These are phyloP conservation scores for Paxillus rubicundulus DNA, from an alignment of 768 basidiomycete species.

Conservation along the genomic window DNA sequence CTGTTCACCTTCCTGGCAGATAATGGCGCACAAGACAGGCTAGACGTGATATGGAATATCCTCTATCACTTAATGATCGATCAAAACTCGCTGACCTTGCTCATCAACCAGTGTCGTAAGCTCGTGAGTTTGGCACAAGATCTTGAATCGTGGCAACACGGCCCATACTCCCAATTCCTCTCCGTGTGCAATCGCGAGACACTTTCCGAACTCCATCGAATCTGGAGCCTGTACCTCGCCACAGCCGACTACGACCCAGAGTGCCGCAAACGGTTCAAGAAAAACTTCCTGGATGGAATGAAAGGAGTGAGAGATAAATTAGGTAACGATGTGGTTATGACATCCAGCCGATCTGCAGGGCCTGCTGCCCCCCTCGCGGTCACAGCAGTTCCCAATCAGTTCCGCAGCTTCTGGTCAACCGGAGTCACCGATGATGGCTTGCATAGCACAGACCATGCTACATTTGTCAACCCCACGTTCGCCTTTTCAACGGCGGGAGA, in stretches of 20 bases:
- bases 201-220: constrained; percentile 19
- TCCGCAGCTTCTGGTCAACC: constrained; percentile 24
- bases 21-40: constrained; percentile 11
- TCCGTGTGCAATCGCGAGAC: constrained; percentile 22
- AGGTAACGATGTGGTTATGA: not conserved
- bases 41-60: constrained; percentile 29
- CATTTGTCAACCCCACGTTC: constrained; percentile 30
- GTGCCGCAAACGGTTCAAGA: constrained; percentile 11
- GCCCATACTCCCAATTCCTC: constrained; percentile 28
- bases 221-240: constrained; percentile 20
- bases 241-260: constrained; percentile 12
- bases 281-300: constrained; percentile 20
- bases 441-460: constrained; percentile 10
- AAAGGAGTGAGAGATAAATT: constrained; percentile 4
- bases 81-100: constrained; percentile 20
- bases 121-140: constrained; percentile 15
- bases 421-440: constrained; percentile 27
- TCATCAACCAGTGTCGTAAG: constrained; percentile 28
- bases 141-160: constrained; percentile 22
- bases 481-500: constrained; percentile 23
- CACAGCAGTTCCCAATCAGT: constrained; percentile 14
- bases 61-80: constrained; percentile 31
- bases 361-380: constrained; percentile 17
- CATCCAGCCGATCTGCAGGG: constrained; percentile 28
- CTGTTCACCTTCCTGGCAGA: constrained; percentile 30